Base-by-base conservation (phyloP, 768 basidiomycete genomes). In the Dioszegia aurantiaca region DNA sequence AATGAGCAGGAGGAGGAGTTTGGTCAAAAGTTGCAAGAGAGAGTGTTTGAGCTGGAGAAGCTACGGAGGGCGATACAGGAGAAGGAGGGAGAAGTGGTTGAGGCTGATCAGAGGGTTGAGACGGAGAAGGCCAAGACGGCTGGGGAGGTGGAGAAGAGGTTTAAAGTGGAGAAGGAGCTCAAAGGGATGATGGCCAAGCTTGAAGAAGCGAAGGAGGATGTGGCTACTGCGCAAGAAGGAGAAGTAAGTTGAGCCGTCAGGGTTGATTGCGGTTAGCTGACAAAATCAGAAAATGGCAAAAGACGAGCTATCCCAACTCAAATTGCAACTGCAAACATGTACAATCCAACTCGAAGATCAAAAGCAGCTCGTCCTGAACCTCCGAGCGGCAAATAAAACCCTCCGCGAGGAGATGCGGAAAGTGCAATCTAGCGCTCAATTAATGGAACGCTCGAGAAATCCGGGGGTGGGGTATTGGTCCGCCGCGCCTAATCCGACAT, bases 401-500 rank as follows among this genome's bases (percentile, higher is more conserved):
- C 80, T 98, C 17, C 86, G 93, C 9, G 95, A 98, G 52, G 94
- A 99, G 72, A 78, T 99, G 44, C 86, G 91, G 40, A 98, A 98
- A 75, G 86, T 99, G 1, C 95, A 98, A 76, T 89, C 87, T 0
- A 94, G 92, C 19, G 89, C 88, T 40, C 87, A 90, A 0, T 75
- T 97, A 27, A 80, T 97, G 26, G 94, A 98, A 69, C 83, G 86
- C 45, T 90, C 93, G 67, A 84, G 94, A 26, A 90, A 89, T 73
- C 91, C 94, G 0, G 93, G 94, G 21, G 87, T 92, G 8, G 91
- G 94, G 19, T 97, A 93, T 76, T 97, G 92, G 92, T 61, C 57
- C 14, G 46, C 51, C 11, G 11, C 48, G n/a, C n/a, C n/a, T n/a
- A n/a, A n/a, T 23, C 26, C 26, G 26, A 37, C 10, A 8, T 40